Percentiles rank a stretch among this genome's conserved stretches.
Evolutionary conservation across 2,329 filamentous ascomycete species (phyloP).

Genomic region (Aureobasidium leucospermi): DNA sequence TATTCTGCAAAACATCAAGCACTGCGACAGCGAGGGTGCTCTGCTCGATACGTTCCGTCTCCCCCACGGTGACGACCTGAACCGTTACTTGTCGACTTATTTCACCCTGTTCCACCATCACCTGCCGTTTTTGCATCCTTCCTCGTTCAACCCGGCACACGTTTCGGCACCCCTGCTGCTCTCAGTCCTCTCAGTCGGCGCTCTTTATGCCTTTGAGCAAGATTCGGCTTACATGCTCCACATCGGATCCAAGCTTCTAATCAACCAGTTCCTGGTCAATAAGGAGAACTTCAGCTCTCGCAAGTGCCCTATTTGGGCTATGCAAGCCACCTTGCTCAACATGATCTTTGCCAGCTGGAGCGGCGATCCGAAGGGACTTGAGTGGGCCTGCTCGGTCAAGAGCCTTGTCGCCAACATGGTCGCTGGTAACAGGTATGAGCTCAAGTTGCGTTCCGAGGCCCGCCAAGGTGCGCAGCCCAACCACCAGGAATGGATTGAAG

Average conservation of each 20-base stretch:
- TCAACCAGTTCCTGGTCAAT: conserved; percentile 94
- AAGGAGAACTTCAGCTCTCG: conserved; percentile 98
- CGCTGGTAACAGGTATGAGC: conserved; percentile 89
- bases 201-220: conserved; percentile 92
- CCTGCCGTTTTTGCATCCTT: conserved; percentile 86
- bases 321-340: conserved; percentile 94
- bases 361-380: conserved; percentile 90
- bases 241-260: conserved; percentile 93
- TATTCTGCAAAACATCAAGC: conserved; percentile 80
- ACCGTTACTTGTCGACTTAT: conserved; percentile 90
- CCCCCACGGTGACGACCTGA: conserved; percentile 70
- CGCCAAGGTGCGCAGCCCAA: conserved; percentile 69
- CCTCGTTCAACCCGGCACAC: conserved; percentile 76
- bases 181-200: conserved; percentile 88
- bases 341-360: conserved; percentile 99
- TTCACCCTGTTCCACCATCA: conserved; percentile 97
- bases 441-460: conserved; percentile 86
- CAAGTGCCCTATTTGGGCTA: conserved; percentile 95
- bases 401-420: conserved; percentile 98
- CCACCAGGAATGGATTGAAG: conserved; percentile 88
- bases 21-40: conserved; percentile 70
- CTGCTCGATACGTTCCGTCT: conserved; percentile 86
- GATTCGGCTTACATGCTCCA: conserved; percentile 96
- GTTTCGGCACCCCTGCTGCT: conserved; percentile 77
- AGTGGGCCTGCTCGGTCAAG: conserved; percentile 99